Conservation (phyloP, 2,329 filamentous ascomycete genomes). For the Diaporthe sp. region DNA sequence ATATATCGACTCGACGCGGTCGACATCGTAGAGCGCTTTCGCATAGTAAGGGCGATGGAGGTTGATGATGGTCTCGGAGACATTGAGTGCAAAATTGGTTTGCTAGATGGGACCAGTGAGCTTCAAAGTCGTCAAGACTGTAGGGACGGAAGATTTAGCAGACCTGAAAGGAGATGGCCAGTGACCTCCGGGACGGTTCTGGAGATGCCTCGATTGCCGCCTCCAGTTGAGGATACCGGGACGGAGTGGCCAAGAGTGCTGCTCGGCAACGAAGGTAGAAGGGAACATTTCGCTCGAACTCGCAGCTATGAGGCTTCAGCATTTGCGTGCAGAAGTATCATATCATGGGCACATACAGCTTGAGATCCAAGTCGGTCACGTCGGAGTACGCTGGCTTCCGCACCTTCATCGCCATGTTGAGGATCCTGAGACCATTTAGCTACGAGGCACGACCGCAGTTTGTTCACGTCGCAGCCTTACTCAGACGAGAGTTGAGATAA, state of each 20-base stretch:
- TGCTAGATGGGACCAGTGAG: background rate
- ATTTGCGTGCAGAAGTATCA: background rate
- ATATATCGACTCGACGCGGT: constrained; percentile 4
- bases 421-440: background rate
- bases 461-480: background rate
- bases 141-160: too few species aligned
- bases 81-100: constrained; percentile 5
- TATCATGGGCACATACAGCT: background rate
- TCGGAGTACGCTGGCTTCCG: constrained; percentile 8
- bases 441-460: background rate
- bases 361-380: background rate
- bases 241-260: background rate
- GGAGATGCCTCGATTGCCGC: constrained; percentile 4
- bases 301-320: background rate
- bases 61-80: constrained; percentile 8
- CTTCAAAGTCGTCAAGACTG: background rate
- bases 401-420: constrained; percentile 22
- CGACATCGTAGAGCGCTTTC: constrained; percentile 5
- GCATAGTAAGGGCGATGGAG: constrained; percentile 2
- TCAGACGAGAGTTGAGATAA: background rate
- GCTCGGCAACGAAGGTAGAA: constrained; percentile 12
- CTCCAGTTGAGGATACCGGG: constrained; percentile 10
- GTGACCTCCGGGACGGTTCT: constrained; percentile 3
- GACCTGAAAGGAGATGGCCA: constrained; percentile 8
- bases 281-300: background rate